These are phyloP conservation scores for Panaeolus papilionaceus DNA, from an alignment of 768 basidiomycete species.

Conservation along the genomic window DNA sequence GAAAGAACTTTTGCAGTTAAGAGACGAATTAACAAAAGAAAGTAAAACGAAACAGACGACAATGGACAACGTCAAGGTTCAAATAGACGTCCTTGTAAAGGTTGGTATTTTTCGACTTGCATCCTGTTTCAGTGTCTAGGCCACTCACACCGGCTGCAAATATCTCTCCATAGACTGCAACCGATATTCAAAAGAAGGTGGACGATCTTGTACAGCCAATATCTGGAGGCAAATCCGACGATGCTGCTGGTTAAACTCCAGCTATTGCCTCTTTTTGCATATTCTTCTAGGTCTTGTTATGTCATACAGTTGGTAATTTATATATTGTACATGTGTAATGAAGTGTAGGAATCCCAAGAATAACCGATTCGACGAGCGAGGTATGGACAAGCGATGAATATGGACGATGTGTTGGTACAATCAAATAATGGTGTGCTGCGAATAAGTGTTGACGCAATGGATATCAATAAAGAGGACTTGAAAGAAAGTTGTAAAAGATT, in stretches of 20 bases:
- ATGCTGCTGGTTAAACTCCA: conserved; percentile 21
- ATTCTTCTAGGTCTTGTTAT: conserved; percentile 15
- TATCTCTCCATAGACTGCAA: conserved; percentile 55
- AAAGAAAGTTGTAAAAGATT: conserved; percentile 13
- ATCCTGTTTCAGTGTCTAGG: background rate
- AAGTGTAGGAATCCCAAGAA: conserved; percentile 18
- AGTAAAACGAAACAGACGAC: conserved; percentile 75
- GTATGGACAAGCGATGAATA: background rate
- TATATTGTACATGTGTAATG: conserved; percentile 18
- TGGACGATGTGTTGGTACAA: conserved; percentile 11
- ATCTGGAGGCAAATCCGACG: conserved; percentile 28
- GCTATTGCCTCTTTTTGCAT: background rate
- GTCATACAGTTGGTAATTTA: conserved; percentile 14
- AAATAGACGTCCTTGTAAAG: conserved; percentile 81
- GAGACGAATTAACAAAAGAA: conserved; percentile 82
- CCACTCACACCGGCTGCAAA: conserved; percentile 2
- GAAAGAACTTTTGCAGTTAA: conserved; percentile 70
- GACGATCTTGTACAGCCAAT: conserved; percentile 65
- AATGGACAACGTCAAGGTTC: conserved; percentile 79
- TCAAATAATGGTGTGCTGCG: background rate
- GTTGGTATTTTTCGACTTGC: conserved; percentile 37
- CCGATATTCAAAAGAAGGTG: conserved; percentile 79
- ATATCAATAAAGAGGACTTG: conserved; percentile 20
- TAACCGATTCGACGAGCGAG: conserved; percentile 13
- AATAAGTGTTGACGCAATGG: conserved; percentile 12